A percentile compares a stretch with the other conserved stretches of the same genome.
phyloP scores from a whole-genome alignment of 805 yeast genomes.

The Brettanomyces anomalus region DNA sequence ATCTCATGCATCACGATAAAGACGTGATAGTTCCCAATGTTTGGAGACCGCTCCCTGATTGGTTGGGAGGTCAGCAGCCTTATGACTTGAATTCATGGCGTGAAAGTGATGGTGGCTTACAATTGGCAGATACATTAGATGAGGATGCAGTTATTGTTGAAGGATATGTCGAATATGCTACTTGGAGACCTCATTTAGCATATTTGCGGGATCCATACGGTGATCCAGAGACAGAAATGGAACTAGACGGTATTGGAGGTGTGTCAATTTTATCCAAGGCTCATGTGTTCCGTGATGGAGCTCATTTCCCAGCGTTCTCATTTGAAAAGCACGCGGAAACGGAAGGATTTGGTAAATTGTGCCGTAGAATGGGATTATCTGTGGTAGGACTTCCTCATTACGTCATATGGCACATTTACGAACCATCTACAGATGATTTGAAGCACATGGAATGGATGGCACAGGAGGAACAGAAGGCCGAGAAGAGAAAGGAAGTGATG shows the following conservation, averaged over 20 bases:
- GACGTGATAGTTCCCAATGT: constrained; percentile 95
- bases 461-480: constrained; percentile 58
- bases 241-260: constrained; percentile 95
- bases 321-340: constrained; percentile 96
- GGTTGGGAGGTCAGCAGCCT: constrained; percentile 80
- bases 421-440: constrained; percentile 89
- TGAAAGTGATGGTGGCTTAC: constrained; percentile 74
- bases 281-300: constrained; percentile 74
- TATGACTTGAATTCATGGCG: constrained; percentile 83
- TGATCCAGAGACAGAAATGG: constrained; percentile 88
- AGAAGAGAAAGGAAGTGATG: constrained; percentile 53
- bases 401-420: constrained; percentile 94
- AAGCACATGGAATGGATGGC: constrained; percentile 83
- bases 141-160: constrained; percentile 97
- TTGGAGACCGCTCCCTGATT: constrained; percentile 84
- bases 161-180: constrained; percentile 94
- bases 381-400: constrained; percentile 92
- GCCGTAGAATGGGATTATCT: constrained; percentile 75
- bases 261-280: constrained; percentile 89
- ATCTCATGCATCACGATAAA: constrained; percentile 81
- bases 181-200: constrained; percentile 97
- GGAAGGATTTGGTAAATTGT: constrained; percentile 90
- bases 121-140: constrained; percentile 64
- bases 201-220: constrained; percentile 93
- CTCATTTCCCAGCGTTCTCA: constrained; percentile 95